Base-by-base conservation (phyloP, 2,329 filamentous ascomycete genomes). In the Microdochium trichocladiopsis region DNA sequence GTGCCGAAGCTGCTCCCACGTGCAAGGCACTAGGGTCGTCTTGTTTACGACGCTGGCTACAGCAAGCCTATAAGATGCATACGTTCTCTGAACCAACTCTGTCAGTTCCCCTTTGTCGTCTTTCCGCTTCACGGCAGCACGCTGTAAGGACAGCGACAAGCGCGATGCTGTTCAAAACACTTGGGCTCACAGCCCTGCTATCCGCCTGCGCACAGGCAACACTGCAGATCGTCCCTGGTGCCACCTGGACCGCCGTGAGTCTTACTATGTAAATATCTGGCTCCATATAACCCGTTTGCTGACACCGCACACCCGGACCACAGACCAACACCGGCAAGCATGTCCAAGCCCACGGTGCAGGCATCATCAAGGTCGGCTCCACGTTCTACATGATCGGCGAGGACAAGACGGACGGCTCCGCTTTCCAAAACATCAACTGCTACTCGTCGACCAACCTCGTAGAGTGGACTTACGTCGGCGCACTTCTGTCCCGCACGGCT, bases 381-480 rank as follows among this genome's bases (percentile, higher is more conserved):
- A 78, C 75, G 1, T 88, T 82, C 69, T 88, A 88, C 68, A 76
- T 83, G 68, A 79, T 87, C 31, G 86, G 86, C 16, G 85, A 88
- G 63, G 84, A 88, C 67, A 87, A 88, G 64, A 79, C 80, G 1
- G 68, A 78, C n/a, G 82, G 83, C 23, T 75, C 71, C 1, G 66
- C 72, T 0, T 88, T 87, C 64, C 77, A 81, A 53, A 82, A 82
- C 50, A 71, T 88, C 58, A 87, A 86, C 63, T 88, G 84, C 67
- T 88, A 87, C 64, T 80, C 79, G 0, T 84, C 80, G 14, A 72
- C 71, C 12, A 68, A 88, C 63, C 72, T 88, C 0, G 77, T 85
- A 0, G 74, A 84, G 57, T 88, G 85, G 85, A 79, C 70, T 0
- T 83, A 80, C 53, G 79, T 77, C 31, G 79, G 79, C 12, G 77